A percentile compares a stretch with the other conserved stretches of the same genome.
These are phyloP conservation scores for Cajanus cajan DNA, from an alignment of 306 rosid genomes.

Conservation along the genomic window DNA sequence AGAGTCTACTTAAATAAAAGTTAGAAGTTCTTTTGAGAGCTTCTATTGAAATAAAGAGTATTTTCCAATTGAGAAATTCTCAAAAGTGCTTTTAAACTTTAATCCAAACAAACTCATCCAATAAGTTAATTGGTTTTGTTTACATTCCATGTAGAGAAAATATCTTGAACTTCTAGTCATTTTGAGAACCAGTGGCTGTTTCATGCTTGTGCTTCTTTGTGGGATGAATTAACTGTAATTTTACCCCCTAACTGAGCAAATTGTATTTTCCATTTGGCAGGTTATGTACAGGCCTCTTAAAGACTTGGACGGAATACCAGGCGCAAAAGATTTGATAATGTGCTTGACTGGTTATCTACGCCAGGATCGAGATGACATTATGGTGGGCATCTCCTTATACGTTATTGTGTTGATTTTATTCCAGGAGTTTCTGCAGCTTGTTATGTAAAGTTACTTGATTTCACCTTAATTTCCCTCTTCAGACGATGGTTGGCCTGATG, in stretches of 20 bases:
- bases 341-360: constrained; percentile 95
- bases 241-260: background rate
- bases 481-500: constrained; percentile 86
- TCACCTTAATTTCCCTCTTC: constrained; percentile 22
- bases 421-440: background rate
- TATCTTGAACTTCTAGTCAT: constrained; percentile 15
- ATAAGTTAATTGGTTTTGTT: background rate
- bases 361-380: constrained; percentile 90
- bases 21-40: too few relatives aligned
- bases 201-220: constrained; percentile 5
- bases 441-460: background rate
- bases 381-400: constrained; percentile 48
- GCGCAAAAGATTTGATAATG: constrained; percentile 57
- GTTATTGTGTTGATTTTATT: constrained; percentile 14
- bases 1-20: too few relatives aligned
- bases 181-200: background rate
- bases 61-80: too few relatives aligned
- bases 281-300: constrained; percentile 76
- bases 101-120: background rate
- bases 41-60: too few relatives aligned
- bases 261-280: constrained; percentile 47
- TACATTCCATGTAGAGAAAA: background rate
- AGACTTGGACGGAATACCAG: constrained; percentile 73
- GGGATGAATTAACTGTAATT: background rate
- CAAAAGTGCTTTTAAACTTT: too few relatives aligned